phyloP scores from a whole-genome alignment of 23 red algal species.

The Gracilariopsis chorda region DNA sequence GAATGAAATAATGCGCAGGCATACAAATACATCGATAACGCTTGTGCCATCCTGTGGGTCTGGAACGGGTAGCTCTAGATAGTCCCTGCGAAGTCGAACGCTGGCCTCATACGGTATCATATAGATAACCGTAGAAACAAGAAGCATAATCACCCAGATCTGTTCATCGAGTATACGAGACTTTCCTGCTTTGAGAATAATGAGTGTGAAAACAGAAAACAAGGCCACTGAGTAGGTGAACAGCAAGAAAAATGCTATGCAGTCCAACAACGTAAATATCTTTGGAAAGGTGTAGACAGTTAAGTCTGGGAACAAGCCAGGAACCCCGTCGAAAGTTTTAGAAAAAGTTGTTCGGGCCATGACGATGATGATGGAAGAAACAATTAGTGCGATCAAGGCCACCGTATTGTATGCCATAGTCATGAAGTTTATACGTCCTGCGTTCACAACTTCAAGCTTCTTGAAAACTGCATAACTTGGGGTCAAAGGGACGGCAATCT shows the following conservation, averaged over 20 bases:
- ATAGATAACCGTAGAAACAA: conserved; percentile 36
- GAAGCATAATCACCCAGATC: conserved; percentile 66
- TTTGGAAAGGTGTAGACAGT: conserved; percentile 14
- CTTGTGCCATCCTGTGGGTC: background rate
- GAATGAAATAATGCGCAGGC: conserved; percentile 31
- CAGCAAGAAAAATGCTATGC: conserved; percentile 1
- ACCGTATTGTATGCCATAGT: conserved; percentile 17
- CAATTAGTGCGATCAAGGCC: background rate
- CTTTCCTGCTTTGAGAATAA: conserved; percentile 5
- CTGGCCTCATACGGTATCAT: conserved; percentile 58
- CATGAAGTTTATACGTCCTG: conserved; percentile 32
- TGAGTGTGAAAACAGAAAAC: background rate
- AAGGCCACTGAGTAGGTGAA: conserved; percentile 28
- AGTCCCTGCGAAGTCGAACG: background rate
- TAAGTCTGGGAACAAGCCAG: background rate
- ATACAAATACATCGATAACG: background rate
- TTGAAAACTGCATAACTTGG: conserved; percentile 21
- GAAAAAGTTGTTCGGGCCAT: conserved; percentile 31
- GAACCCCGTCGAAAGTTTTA: background rate
- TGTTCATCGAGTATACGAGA: conserved; percentile 47
- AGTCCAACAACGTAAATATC: conserved; percentile 30
- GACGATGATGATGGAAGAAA: conserved; percentile 22
- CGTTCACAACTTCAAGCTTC: conserved; percentile 58
- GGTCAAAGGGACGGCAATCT: conserved; percentile 29
- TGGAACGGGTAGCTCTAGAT: background rate